phyloP scores from a whole-genome alignment of 1,139 yeast species.

The Protomyces inouyei region DNA sequence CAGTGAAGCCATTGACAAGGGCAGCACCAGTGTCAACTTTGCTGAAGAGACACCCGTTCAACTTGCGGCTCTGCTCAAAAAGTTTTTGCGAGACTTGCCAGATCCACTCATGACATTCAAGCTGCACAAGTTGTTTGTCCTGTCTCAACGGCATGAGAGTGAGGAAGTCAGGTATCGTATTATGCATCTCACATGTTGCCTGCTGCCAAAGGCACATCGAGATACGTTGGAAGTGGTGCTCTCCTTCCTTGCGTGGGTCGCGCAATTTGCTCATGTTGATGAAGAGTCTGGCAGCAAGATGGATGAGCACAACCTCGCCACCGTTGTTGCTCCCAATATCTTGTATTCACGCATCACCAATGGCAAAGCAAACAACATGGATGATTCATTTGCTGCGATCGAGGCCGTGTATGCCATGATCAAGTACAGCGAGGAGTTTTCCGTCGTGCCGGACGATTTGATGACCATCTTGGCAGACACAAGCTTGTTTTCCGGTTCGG shows the following conservation, averaged over 20 bases:
- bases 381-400: constrained; percentile 79
- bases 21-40: constrained; percentile 71
- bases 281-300: constrained; percentile 88
- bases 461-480: constrained; percentile 39
- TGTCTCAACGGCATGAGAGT: constrained; percentile 58
- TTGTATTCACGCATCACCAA: constrained; percentile 50
- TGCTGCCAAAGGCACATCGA: constrained; percentile 77
- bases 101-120: constrained; percentile 78
- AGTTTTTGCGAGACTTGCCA: constrained; percentile 87
- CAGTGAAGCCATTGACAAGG: constrained; percentile 66
- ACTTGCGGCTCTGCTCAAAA: constrained; percentile 86
- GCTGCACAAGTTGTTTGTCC: constrained; percentile 75
- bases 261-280: constrained; percentile 80
- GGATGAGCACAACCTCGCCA: constrained; percentile 93
- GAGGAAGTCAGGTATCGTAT: constrained; percentile 50
- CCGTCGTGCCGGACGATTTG: constrained; percentile 61
- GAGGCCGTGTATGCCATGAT: constrained; percentile 85
- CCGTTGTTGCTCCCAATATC: constrained; percentile 91
- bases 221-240: constrained; percentile 82
- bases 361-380: constrained; percentile 49
- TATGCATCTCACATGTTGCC: constrained; percentile 66
- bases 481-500: constrained; percentile 33
- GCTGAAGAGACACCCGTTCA: constrained; percentile 82
- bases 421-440: constrained; percentile 73
- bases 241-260: constrained; percentile 88